A percentile compares a stretch with the other conserved stretches of the same genome.
These are phyloP conservation scores for Pichia sp. DNA, from an alignment of 1,139 yeast genomes.

Conservation along the genomic window DNA sequence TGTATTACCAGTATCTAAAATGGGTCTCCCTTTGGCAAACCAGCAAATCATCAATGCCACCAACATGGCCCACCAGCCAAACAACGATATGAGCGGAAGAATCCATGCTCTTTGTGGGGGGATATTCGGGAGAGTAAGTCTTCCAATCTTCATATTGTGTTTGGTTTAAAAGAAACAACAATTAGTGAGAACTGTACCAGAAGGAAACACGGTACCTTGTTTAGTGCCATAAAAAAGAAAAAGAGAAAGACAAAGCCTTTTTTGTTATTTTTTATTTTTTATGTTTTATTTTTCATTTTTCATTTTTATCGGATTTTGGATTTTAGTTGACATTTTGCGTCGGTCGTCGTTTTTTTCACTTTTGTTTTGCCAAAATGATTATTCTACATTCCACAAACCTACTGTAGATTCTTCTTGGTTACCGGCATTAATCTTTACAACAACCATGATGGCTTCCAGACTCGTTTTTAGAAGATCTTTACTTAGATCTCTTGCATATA, in stretches of 20 bases:
- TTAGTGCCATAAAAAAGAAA: no score
- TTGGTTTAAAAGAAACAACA: no score
- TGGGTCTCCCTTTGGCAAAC: slow-evolving; percentile 76
- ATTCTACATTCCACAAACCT: no score
- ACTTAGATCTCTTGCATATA: not conserved
- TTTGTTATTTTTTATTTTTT: no score
- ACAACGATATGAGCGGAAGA: slow-evolving; percentile 50
- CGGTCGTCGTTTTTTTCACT: not conserved
- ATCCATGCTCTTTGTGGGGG: slow-evolving; percentile 30
- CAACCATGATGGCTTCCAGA: not conserved
- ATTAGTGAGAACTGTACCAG: no score
- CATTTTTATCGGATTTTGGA: no score
- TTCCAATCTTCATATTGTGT: slow-evolving; percentile 17
- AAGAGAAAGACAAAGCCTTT: not conserved
- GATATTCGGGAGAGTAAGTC: slow-evolving; percentile 21
- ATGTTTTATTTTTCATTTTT: no score
- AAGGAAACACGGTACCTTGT: not conserved
- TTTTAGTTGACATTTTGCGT: not conserved
- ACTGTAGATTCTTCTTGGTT: no score
- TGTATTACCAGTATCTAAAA: slow-evolving; percentile 52
- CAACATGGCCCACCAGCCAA: slow-evolving; percentile 75
- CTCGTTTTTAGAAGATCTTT: not conserved
- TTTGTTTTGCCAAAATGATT: not conserved
- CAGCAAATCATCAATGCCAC: slow-evolving; percentile 63
- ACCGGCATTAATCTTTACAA: not conserved